Evolutionary conservation across 805 yeast genomes (phyloP).

Genomic region (Kuraishia capsulata): DNA sequence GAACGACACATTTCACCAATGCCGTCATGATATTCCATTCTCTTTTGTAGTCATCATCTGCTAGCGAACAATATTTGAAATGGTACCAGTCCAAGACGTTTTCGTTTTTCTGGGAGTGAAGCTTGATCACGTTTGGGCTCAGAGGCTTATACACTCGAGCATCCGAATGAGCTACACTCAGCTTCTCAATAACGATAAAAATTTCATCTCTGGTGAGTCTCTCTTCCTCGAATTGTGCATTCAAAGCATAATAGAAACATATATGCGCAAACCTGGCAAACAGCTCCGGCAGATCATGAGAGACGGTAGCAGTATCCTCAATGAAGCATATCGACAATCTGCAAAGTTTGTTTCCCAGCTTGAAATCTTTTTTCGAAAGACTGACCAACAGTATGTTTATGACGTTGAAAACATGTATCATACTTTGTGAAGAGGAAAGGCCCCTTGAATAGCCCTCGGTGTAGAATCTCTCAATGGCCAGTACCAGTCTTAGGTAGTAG

Average conservation of each 20-base stretch:
- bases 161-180: not conserved
- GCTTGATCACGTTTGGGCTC: not conserved
- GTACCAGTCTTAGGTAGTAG: constrained; percentile 1
- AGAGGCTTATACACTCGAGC: not conserved
- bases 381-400: constrained; percentile 34
- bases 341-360: constrained; percentile 26
- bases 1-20: no score
- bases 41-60: no score
- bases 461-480: constrained; percentile 3
- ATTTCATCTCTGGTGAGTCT: no score
- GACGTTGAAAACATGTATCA: constrained; percentile 27
- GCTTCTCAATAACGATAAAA: not conserved
- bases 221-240: no score
- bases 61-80: no score
- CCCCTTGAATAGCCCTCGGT: constrained; percentile 1
- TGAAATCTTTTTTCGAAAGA: constrained; percentile 30
- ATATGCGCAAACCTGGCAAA: not conserved
- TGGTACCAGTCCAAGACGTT: no score
- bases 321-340: constrained; percentile 27
- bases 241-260: not conserved
- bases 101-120: no score
- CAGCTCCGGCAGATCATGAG: not conserved
- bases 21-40: no score
- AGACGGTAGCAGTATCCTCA: constrained; percentile 20
- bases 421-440: constrained; percentile 15